Evolutionary conservation across 2,329 filamentous ascomycete species (phyloP).

Genomic region (Curvularia verruculosa): DNA sequence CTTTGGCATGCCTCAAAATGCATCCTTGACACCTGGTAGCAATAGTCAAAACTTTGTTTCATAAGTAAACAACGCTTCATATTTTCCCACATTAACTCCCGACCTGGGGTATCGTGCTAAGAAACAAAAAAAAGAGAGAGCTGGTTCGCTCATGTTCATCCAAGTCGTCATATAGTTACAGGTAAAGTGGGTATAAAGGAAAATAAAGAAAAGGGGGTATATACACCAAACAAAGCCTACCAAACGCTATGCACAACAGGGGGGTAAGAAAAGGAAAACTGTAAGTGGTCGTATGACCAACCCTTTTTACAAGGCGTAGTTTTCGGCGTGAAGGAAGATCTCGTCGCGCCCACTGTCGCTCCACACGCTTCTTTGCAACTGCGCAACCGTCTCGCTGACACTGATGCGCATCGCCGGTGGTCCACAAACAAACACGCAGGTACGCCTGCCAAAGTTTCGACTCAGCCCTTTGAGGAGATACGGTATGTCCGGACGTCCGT

Average conservation of each 20-base stretch:
- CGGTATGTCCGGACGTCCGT: conserved; percentile 85
- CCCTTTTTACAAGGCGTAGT: conserved; percentile 75
- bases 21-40: neutral
- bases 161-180: conserved; percentile 20
- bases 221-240: conserved; percentile 26
- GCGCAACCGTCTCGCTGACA: conserved; percentile 83
- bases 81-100: neutral
- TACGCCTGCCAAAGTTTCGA: conserved; percentile 78
- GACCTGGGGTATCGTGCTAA: conserved; percentile 15
- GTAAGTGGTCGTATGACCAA: neutral
- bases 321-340: conserved; percentile 93
- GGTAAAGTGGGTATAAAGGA: conserved; percentile 10
- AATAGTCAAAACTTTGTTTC: conserved; percentile 1
- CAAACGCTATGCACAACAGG: conserved; percentile 39
- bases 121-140: conserved; percentile 7
- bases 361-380: conserved; percentile 83
- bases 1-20: neutral
- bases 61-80: neutral
- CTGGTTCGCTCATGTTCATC: conserved; percentile 4
- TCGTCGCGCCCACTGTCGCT: conserved; percentile 79
- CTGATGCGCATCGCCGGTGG: conserved; percentile 86
- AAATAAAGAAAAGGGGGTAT: conserved; percentile 24
- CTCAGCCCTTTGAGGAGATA: conserved; percentile 86
- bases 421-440: conserved; percentile 92
- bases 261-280: conserved; percentile 7